Evolutionary conservation across 768 basidiomycete genomes (phyloP), one percentile per base, ranked within the genome.

Genomic region (Hericium erinaceus): DNA sequence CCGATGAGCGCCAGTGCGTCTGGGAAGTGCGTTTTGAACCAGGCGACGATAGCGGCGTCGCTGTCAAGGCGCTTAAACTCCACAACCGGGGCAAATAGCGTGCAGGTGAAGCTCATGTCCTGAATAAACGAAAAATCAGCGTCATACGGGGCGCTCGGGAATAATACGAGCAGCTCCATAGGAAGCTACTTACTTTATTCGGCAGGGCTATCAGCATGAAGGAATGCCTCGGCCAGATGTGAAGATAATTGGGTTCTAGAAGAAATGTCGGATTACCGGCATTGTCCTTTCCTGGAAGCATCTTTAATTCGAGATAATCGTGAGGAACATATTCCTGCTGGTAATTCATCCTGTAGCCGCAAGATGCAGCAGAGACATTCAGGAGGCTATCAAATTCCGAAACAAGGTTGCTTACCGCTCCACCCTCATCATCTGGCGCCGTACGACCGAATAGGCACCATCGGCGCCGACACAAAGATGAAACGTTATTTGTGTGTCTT

Each of bases 191-290:
- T 74, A 95, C 95, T 80, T 90, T 87, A 77, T 99, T 99, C 64
- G 95, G 94, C 57, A 99, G 84, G 20, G 93, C 95, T 67, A 99
- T 98, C 66, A 99, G 83, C 95, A 99, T 99, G 79, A 98, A 98
- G 50, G 93, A 92, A 72, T 94, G 91, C 68, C 95, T 88, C 63
- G 95, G 97, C 95, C 95, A 99, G 66, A 99, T 98, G 75, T 99
- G 95, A 64, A 99, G 85, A 72, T 98, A 90, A 72, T 89, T 88
- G 66, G 91, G 89, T 78, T 95, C 92, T 71, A 99, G 85, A 58
- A 84, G 76, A 76, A 89, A 98, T 26, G 75, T 76, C 61, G 84
- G 74, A 60, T 79, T 77, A 69, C 81, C 89, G 70, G 76, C 73
- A 65, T 68, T 67, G 70, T 80, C 79, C 68, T 73, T 71, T 58